phyloP scores from a whole-genome alignment of 768 basidiomycete genomes.

The Tricholoma furcatifolium region DNA sequence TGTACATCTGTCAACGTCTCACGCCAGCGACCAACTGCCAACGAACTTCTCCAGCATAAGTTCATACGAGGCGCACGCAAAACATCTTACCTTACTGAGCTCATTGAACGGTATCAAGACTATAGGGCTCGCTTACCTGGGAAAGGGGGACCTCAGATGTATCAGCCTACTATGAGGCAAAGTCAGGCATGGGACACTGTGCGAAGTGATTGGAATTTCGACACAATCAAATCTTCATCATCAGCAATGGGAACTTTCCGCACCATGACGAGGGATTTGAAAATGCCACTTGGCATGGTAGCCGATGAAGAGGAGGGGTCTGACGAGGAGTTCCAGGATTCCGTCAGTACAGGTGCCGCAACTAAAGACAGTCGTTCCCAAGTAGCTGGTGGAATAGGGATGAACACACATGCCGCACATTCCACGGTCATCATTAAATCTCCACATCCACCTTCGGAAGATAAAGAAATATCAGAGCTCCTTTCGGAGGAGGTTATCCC shows the following conservation, averaged over 20 bases:
- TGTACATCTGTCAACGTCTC: conserved; percentile 17
- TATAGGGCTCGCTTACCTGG: conserved; percentile 62
- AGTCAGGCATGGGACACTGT: conserved; percentile 77
- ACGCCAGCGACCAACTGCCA: conserved; percentile 80
- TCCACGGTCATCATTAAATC: conserved; percentile 74
- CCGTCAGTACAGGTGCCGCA: conserved; percentile 62
- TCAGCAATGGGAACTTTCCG: conserved; percentile 78
- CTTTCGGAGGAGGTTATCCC: conserved; percentile 29
- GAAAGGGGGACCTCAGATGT: conserved; percentile 51
- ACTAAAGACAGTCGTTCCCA: conserved; percentile 63
- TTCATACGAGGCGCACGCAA: conserved; percentile 87
- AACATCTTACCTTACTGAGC: conserved; percentile 80
- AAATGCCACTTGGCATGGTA: conserved; percentile 54
- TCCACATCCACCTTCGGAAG: conserved; percentile 29
- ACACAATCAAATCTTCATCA: conserved; percentile 69
- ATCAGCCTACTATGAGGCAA: conserved; percentile 57
- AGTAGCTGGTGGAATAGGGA: conserved; percentile 38
- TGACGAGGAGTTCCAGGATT: conserved; percentile 39
- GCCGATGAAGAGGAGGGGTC: conserved; percentile 54
- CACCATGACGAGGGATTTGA: conserved; percentile 66
- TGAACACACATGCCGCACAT: conserved; percentile 55
- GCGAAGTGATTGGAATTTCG: conserved; percentile 95
- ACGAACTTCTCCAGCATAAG: conserved; percentile 88
- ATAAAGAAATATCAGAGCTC: conserved; percentile 41
- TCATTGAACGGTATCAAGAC: conserved; percentile 86